phyloP scores from a whole-genome alignment of 139 green algal genomes.

The Tetraselmis chui region DNA sequence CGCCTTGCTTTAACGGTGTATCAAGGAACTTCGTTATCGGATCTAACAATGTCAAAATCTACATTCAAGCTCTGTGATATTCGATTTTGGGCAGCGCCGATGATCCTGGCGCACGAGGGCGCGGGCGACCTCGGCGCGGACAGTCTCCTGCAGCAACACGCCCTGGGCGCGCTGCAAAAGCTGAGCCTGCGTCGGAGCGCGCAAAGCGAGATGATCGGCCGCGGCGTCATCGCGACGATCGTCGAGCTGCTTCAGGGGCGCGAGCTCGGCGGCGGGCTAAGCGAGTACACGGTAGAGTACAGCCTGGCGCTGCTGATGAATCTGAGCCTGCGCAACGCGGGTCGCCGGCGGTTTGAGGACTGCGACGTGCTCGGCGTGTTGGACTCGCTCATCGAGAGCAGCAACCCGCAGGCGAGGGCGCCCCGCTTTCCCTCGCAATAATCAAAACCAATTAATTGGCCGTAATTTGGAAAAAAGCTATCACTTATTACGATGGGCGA shows the following conservation, averaged over 20 bases:
- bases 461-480: too few species aligned
- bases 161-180: slow-evolving; percentile 33
- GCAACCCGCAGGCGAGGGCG: not conserved
- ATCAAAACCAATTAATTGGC: too few species aligned
- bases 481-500: too few species aligned
- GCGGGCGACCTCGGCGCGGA: not conserved
- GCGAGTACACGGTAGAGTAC: slow-evolving; percentile 27
- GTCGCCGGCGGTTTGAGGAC: not conserved
- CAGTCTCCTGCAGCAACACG: slow-evolving; percentile 3
- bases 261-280: not conserved
- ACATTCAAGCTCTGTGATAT: too few species aligned
- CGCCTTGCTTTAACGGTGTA: too few species aligned
- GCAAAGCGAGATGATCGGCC: slow-evolving; percentile 23
- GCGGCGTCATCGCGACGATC: slow-evolving; percentile 23
- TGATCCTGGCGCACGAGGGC: not conserved
- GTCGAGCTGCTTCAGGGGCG: slow-evolving; percentile 20
- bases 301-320: slow-evolving; percentile 36
- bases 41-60: too few species aligned
- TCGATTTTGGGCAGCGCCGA: slow-evolving; percentile 4
- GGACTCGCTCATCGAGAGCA: slow-evolving; percentile 6
- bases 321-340: slow-evolving; percentile 24
- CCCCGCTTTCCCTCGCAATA: too few species aligned
- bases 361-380: not conserved
- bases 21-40: too few species aligned
- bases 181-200: slow-evolving; percentile 23